Evolutionary conservation across 176 grass and related monocot species (phyloP), one percentile per base, ranked within the genome.

Genomic region (Carex littledalei): DNA sequence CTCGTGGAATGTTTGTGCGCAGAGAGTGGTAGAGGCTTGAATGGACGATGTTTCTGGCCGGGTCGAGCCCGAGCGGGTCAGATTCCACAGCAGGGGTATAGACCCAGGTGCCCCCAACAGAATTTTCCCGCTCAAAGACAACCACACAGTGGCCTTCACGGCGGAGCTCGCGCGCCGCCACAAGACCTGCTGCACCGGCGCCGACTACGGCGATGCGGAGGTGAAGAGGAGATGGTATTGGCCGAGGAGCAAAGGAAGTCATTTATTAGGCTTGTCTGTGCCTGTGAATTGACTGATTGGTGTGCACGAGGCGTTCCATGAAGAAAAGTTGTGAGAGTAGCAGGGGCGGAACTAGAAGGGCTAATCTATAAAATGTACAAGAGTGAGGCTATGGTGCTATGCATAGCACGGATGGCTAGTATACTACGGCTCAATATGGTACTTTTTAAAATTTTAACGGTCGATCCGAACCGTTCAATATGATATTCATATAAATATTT

Each of bases 21-120:
- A 98, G 93, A 17, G 93, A 98, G 22, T 81, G 75, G 76, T 98
- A 98, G 43, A 98, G 89, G 89, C 93, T 98, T 67, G 89, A 90
- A 67, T 90, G 85, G 76, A 92, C 84, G 24, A 90, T 69, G 21
- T 67, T 61, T 26, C 89, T 73, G 26, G 8, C 9, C 64, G 80
- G 89, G 41, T 90, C 75, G 41, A 86, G 79, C 84, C 89, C 82
- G 11, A 95, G 83, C 81, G 86, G 86, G 72, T 98, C 93, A 22
- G 88, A 63, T 26, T 87, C 84, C 22, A 63, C 47, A 0, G 52
- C 84, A 59, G 89, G 60, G 22, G 70, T 32, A 78, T 94, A 98
- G 32, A 98, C 79, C 95, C 93, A 98, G 50, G 88, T 95, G 55
- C 89, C 95, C 0, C 93, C 93, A 21, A 92, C 84, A 50, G 88